Evolutionary conservation across 2,329 filamentous ascomycete genomes (phyloP).

Genomic region (Scedosporium aurantiacum): DNA sequence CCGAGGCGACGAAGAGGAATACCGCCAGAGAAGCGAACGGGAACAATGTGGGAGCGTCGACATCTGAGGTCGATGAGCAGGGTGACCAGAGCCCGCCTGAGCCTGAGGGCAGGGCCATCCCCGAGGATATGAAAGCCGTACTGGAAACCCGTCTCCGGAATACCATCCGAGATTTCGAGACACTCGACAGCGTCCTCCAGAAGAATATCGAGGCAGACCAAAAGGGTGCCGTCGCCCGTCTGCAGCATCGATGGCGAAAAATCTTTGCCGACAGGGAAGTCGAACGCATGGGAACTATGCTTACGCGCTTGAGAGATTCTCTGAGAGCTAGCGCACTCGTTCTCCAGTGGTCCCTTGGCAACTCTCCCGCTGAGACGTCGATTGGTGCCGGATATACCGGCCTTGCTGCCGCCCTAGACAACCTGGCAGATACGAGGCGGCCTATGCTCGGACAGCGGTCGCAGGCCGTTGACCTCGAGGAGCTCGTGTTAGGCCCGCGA

Average conservation of each 20-base stretch:
- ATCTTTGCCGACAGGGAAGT: slow-evolving; percentile 53
- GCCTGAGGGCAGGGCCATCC: slow-evolving; percentile 37
- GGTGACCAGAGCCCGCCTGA: not conserved
- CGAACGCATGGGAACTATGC: slow-evolving; percentile 44
- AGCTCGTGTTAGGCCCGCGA: not conserved
- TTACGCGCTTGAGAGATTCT: slow-evolving; percentile 48
- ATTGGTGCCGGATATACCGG: slow-evolving; percentile 58
- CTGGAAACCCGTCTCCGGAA: slow-evolving; percentile 53
- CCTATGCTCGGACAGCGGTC: not conserved
- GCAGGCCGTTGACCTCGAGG: not conserved
- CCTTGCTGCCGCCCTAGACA: slow-evolving; percentile 51
- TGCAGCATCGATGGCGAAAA: slow-evolving; percentile 51
- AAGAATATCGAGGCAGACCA: slow-evolving; percentile 52
- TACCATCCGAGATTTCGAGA: slow-evolving; percentile 49
- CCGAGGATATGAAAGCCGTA: slow-evolving; percentile 50
- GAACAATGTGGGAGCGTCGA: not conserved
- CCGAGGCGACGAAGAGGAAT: slow-evolving; percentile 9
- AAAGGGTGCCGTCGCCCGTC: slow-evolving; percentile 47
- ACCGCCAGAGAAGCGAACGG: not conserved
- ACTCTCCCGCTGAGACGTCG: slow-evolving; percentile 45
- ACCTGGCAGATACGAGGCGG: not conserved
- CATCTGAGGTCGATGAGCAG: not conserved
- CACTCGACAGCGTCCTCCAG: slow-evolving; percentile 51
- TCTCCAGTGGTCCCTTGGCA: slow-evolving; percentile 54
- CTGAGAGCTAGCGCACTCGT: slow-evolving; percentile 53